A percentile compares a stretch with the other conserved stretches of the same genome.
Conservation (phyloP, 1,139 yeast species). For the Debaryomyces subglobosus region DNA sequence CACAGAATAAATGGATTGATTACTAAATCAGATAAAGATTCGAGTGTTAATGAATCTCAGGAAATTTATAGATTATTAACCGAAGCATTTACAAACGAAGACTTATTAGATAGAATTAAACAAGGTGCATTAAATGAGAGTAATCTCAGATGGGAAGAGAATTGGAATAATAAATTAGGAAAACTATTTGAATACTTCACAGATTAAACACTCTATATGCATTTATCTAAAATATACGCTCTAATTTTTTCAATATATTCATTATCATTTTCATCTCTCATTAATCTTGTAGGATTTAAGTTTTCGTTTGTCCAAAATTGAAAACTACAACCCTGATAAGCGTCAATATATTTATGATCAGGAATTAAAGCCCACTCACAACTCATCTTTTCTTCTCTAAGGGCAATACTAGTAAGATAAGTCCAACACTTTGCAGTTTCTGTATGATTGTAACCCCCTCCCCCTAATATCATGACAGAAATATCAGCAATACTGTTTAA, state of each 20-base stretch:
- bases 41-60: conserved; percentile 41
- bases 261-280: conserved; percentile 44
- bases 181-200: conserved; percentile 21
- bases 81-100: conserved; percentile 46
- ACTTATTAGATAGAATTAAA: conserved; percentile 42
- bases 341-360: conserved; percentile 51
- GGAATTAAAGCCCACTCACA: conserved; percentile 48
- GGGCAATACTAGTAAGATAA: conserved; percentile 48
- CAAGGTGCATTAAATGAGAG: conserved; percentile 76
- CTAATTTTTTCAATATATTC: conserved; percentile 22
- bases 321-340: conserved; percentile 49
- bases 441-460: conserved; percentile 73
- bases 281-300: conserved; percentile 25
- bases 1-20: conserved; percentile 49
- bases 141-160: conserved; percentile 67
- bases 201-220: conserved; percentile 8
- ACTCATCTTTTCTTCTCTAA: conserved; percentile 11
- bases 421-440: conserved; percentile 72
- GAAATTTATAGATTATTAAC: conserved; percentile 56
- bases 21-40: conserved; percentile 41
- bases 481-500: conserved; percentile 28
- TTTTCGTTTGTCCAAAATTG: conserved; percentile 51
- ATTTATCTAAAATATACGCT: conserved; percentile 13
- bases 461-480: conserved; percentile 61
- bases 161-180: conserved; percentile 56